Conservation (phyloP, 2,329 filamentous ascomycete species). For the Aspergillus niger region DNA sequence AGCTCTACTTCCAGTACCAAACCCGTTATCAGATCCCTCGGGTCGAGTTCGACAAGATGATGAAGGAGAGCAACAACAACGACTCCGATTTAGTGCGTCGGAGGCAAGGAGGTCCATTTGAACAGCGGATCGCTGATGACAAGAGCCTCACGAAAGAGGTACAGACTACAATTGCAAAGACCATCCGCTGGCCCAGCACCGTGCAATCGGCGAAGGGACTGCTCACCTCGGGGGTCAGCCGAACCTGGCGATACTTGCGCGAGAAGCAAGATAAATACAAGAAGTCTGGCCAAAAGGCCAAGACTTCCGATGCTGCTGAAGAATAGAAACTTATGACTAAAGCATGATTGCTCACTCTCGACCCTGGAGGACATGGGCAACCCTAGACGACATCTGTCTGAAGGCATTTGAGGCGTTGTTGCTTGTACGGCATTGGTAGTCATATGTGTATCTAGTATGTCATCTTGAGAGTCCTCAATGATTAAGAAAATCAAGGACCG, state of each 20-base stretch:
- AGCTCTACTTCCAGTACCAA: constrained; percentile 93
- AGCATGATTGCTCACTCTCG: constrained; percentile 6
- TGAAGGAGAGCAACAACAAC: constrained; percentile 72
- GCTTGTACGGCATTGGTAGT: constrained; percentile 9
- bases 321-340: constrained; percentile 20
- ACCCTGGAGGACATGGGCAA: background rate
- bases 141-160: constrained; percentile 71
- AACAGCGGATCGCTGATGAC: constrained; percentile 76
- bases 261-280: constrained; percentile 75
- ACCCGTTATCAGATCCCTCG: constrained; percentile 84
- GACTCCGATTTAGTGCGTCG: constrained; percentile 66
- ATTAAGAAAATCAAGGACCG: background rate
- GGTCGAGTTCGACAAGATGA: constrained; percentile 80
- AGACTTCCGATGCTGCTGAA: constrained; percentile 20
- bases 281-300: constrained; percentile 37
- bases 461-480: background rate
- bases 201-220: constrained; percentile 83
- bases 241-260: constrained; percentile 72
- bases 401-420: constrained; percentile 23
- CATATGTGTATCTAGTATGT: constrained; percentile 16
- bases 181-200: constrained; percentile 89
- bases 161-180: constrained; percentile 76
- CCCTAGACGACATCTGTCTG: constrained; percentile 10
- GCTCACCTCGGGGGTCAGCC: constrained; percentile 72
- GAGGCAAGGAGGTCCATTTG: constrained; percentile 79